These are phyloP conservation scores for Fusarium haematococcum DNA, from an alignment of 2,329 filamentous ascomycete genomes.

Conservation along the genomic window DNA sequence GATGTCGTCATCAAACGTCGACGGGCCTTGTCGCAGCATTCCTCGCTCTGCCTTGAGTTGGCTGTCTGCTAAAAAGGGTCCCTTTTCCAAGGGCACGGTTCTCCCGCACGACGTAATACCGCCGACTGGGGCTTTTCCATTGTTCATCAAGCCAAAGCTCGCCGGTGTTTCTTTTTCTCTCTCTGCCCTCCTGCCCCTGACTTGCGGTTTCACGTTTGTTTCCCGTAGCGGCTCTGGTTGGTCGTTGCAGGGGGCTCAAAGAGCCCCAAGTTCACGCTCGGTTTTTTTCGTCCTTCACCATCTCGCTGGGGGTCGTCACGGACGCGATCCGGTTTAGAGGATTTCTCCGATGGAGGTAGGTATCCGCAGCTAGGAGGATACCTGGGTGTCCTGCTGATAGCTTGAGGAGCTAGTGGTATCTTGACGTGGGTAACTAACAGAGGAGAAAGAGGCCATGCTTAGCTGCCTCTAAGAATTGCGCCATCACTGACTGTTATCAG, in stretches of 20 bases:
- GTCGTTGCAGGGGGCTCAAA: neutral
- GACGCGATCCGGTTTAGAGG: neutral
- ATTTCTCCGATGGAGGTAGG: slow-evolving; percentile 6
- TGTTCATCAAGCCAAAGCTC: neutral
- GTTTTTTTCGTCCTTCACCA: neutral
- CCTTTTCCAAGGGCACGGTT: slow-evolving; percentile 14
- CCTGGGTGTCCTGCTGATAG: neutral
- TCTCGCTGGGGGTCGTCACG: neutral
- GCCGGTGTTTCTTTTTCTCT: neutral
- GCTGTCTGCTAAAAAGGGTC: slow-evolving; percentile 10
- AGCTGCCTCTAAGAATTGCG: neutral
- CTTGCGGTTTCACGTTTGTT: slow-evolving; percentile 11
- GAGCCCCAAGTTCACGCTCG: neutral
- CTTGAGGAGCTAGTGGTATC: slow-evolving; percentile 4
- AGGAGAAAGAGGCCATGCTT: neutral
- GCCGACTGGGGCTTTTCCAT: neutral
- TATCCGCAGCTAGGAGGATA: slow-evolving; percentile 23
- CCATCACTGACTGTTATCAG: neutral
- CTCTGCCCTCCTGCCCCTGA: slow-evolving; percentile 2
- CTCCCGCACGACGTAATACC: neutral
- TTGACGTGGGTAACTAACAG: slow-evolving; percentile 26
- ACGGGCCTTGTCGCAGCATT: slow-evolving; percentile 2
- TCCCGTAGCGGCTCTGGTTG: slow-evolving; percentile 11
- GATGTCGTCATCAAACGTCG: slow-evolving; percentile 19
- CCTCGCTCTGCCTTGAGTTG: neutral